phyloP scores from a whole-genome alignment of 2,329 filamentous ascomycete genomes.

The Lomentospora prolificans region DNA sequence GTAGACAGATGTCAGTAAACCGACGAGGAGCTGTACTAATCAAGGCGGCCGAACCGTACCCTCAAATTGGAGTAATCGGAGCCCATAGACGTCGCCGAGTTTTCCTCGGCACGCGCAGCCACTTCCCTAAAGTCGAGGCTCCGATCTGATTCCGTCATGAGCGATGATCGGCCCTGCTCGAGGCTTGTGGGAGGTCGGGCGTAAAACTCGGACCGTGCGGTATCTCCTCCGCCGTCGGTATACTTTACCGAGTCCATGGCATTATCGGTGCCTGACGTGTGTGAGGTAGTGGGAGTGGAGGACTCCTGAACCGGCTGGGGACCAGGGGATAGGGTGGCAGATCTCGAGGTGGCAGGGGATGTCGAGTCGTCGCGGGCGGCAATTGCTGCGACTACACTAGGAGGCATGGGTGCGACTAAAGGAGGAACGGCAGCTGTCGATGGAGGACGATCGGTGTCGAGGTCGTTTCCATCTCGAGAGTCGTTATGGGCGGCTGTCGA shows the following conservation, averaged over 20 bases:
- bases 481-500: background rate
- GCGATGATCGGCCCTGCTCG: conserved; percentile 6
- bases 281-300: background rate
- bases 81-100: conserved; percentile 26
- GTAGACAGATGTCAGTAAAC: background rate
- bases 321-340: conserved; percentile 33
- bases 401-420: background rate
- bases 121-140: conserved; percentile 15
- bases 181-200: background rate
- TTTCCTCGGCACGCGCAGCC: conserved; percentile 10
- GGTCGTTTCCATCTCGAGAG: background rate
- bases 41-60: conserved; percentile 17
- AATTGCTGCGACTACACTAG: background rate
- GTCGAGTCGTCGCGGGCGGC: background rate
- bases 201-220: conserved; percentile 12
- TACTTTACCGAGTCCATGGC: conserved; percentile 15
- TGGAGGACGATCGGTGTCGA: background rate
- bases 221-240: background rate
- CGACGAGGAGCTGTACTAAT: background rate
- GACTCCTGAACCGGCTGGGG: conserved; percentile 19
- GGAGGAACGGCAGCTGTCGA: background rate
- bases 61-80: conserved; percentile 26
- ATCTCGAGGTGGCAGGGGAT: conserved; percentile 21
- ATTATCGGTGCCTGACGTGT: conserved; percentile 17
- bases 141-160: conserved; percentile 16